These are phyloP conservation scores for Cladosporium sp. DNA, from an alignment of 2,329 filamentous ascomycete genomes.

Conservation along the genomic window DNA sequence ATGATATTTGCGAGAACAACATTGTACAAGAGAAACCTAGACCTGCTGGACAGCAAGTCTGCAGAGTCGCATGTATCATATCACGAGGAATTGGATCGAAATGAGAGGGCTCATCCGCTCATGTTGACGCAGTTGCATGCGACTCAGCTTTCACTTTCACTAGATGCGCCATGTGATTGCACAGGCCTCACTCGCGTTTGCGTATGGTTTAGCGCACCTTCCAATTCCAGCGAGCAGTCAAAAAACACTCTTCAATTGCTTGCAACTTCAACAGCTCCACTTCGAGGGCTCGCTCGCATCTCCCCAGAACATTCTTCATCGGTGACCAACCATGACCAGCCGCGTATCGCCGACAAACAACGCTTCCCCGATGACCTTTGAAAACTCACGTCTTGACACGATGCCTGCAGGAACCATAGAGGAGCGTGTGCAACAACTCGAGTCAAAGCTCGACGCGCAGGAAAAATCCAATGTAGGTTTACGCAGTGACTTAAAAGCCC, in stretches of 20 bases:
- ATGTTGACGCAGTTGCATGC: neutral
- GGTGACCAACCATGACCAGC: too few species aligned
- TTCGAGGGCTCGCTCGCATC: too few species aligned
- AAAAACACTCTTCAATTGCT: too few species aligned
- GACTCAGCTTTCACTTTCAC: neutral
- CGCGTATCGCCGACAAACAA: too few species aligned
- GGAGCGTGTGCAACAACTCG: neutral
- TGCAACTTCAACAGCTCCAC: too few species aligned
- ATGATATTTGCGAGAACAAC: neutral
- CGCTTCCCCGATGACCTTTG: too few species aligned
- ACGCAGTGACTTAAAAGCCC: neutral
- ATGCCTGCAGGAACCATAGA: neutral
- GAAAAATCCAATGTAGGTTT: neutral
- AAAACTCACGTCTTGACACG: too few species aligned
- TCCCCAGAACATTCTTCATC: too few species aligned
- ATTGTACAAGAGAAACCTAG: neutral
- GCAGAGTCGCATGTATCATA: conserved; percentile 3
- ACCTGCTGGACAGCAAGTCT: neutral
- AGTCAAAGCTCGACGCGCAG: neutral
- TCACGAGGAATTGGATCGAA: neutral
- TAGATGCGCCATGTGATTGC: neutral
- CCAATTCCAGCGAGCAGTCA: neutral
- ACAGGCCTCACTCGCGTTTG: neutral
- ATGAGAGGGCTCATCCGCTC: neutral
- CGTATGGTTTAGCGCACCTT: neutral